These are phyloP conservation scores for Arabis alpina DNA, from an alignment of 345 rosid species.

Conservation along the genomic window DNA sequence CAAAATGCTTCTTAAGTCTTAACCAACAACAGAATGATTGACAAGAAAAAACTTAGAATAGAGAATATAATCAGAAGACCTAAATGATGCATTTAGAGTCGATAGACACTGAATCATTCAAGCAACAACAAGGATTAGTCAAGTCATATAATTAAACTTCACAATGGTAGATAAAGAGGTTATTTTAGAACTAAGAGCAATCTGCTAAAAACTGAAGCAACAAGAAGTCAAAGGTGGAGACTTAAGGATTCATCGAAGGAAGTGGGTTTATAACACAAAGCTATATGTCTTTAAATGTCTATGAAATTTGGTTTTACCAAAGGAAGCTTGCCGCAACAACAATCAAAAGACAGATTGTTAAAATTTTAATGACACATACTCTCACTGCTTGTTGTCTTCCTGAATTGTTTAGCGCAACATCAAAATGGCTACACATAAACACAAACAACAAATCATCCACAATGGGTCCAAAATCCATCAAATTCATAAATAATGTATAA, in stretches of 20 bases:
- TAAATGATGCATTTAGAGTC: too few relatives aligned
- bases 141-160: neutral
- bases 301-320: constrained; percentile 47
- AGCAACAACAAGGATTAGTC: too few relatives aligned
- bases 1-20: too few relatives aligned
- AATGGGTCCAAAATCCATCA: too few relatives aligned
- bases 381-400: constrained; percentile 73
- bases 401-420: constrained; percentile 74
- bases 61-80: too few relatives aligned
- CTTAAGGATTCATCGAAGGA: constrained; percentile 24
- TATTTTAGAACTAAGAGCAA: neutral
- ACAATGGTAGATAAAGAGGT: neutral
- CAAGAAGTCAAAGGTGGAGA: neutral
- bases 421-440: constrained; percentile 69
- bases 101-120: too few relatives aligned
- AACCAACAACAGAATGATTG: too few relatives aligned
- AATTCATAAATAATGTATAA: too few relatives aligned
- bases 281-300: neutral
- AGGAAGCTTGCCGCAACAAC: constrained; percentile 50
- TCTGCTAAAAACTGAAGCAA: neutral
- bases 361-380: constrained; percentile 44
- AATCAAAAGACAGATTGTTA: constrained; percentile 1
- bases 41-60: too few relatives aligned
- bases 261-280: neutral
- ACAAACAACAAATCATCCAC: neutral